Evolutionary conservation across 2,329 filamentous ascomycete species (phyloP), one percentile per base, ranked within the genome.

Genomic region (Fusarium concolor): DNA sequence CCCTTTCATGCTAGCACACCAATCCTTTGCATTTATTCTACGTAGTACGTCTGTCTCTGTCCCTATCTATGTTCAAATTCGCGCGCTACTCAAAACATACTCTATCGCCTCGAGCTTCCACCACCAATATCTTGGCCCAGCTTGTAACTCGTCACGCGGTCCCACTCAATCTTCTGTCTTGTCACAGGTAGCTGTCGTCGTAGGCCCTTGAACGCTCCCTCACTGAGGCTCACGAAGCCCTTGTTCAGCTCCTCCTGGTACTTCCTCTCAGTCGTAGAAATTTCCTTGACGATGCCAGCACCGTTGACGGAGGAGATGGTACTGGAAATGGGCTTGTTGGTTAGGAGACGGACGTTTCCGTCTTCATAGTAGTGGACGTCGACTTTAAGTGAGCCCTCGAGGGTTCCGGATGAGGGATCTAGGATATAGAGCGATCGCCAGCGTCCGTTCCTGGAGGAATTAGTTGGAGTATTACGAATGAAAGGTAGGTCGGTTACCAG

Each of bases 281-380:
- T 93, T 78, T 93, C 90, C 79, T 88, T 90, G 68, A 91, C 85
- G 45, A 98, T 87, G 35, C 90, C 91, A 0, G 87, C 86, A 10
- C 89, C 90, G 3, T 86, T 87, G 38, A 84, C 85, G 2, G 86
- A 89, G 2, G 88, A 79, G n/a, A 92, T 79, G 10, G 86, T 87
- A 5, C 87, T 78, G 1, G 84, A 84, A 14, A 95, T 78, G 12
- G 91, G 84, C 82, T 97, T 97, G 75, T 88, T 90, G n/a, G 96
- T 97, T 67, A 95, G 86, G 62, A 99, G 87, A 4, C 96, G 91
- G 59, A 99, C 96, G 77, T 99, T 99, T 66, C 96, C 96, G 77
- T 99, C 96, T 82, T 99, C 96, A 83, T 99, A 99, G 86, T 99
- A 99, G 85, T 99, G 96, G 51, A 99, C 95, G 73, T 98, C 94